Evolutionary conservation across 371 early-diverging fungal species (phyloP).

Genomic region (Saksenaea vasiformis): DNA sequence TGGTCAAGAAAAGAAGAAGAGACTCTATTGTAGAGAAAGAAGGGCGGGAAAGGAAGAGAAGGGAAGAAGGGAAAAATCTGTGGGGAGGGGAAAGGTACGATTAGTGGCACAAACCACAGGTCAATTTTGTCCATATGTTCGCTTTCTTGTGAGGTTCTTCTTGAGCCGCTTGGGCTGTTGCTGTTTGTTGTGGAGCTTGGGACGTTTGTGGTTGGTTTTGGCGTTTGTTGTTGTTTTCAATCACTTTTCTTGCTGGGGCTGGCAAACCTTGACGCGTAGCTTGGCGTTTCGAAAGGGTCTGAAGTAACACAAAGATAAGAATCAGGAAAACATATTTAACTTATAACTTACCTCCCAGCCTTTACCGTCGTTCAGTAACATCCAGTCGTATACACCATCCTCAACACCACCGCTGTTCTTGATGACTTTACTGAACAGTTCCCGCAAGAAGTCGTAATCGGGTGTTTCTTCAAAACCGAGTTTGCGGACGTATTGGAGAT

Average conservation of each 20-base stretch:
- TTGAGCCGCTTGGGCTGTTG: background rate
- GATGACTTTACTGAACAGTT: conserved; percentile 80
- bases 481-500: conserved; percentile 84
- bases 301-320: background rate
- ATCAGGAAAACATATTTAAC: background rate
- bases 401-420: conserved; percentile 68
- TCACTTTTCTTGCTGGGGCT: conserved; percentile 24
- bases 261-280: conserved; percentile 23
- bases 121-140: background rate
- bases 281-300: conserved; percentile 22
- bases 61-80: background rate
- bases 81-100: background rate
- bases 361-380: conserved; percentile 62
- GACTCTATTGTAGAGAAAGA: conserved; percentile 1
- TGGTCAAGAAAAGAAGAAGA: conserved; percentile 3
- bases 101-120: conserved; percentile 14
- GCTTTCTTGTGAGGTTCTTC: background rate
- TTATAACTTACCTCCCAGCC: conserved; percentile 40
- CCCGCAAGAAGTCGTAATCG: conserved; percentile 83
- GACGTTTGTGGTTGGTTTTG: background rate
- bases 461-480: conserved; percentile 92
- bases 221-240: conserved; percentile 18
- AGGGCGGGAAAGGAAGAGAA: background rate
- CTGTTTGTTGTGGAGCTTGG: background rate
- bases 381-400: conserved; percentile 91